Conservation (phyloP, 1,139 yeast species). For the Sugiyamaella paludigena region DNA sequence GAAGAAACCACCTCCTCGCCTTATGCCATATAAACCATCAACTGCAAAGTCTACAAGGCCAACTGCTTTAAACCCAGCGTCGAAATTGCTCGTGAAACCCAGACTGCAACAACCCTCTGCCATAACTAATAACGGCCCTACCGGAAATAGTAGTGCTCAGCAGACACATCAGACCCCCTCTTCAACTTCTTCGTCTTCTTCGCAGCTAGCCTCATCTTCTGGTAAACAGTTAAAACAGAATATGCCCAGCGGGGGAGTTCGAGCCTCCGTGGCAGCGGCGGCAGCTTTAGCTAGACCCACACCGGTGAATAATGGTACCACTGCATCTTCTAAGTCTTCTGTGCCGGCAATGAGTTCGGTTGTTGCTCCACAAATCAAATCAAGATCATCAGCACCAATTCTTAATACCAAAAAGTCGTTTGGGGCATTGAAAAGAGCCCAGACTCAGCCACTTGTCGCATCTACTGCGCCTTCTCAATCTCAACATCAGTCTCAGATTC, state of each 20-base stretch:
- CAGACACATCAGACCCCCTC: background rate
- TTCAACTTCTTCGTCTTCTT: background rate
- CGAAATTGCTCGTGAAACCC: background rate
- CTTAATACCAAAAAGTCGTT: slow-evolving; percentile 6
- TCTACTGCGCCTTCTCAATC: no score
- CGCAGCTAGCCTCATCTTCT: background rate
- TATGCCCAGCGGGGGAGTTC: slow-evolving; percentile 15
- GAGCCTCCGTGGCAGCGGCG: slow-evolving; percentile 30
- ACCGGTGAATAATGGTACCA: background rate
- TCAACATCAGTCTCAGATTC: no score
- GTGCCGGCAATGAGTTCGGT: background rate
- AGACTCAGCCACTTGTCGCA: slow-evolving; percentile 8
- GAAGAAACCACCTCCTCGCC: slow-evolving; percentile 68
- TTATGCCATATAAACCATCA: slow-evolving; percentile 65
- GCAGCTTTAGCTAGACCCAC: slow-evolving; percentile 25
- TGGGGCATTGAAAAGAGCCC: slow-evolving; percentile 8
- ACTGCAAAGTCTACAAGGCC: slow-evolving; percentile 19
- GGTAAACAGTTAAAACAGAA: background rate
- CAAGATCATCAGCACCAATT: slow-evolving; percentile 6
- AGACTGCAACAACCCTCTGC: background rate
- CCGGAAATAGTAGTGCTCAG: background rate
- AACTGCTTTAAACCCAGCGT: background rate
- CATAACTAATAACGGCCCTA: background rate
- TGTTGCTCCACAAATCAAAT: slow-evolving; percentile 4
- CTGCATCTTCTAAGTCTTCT: background rate